Conservation (phyloP, 2,329 filamentous ascomycete genomes). For the Xenoacremonium recifei region DNA sequence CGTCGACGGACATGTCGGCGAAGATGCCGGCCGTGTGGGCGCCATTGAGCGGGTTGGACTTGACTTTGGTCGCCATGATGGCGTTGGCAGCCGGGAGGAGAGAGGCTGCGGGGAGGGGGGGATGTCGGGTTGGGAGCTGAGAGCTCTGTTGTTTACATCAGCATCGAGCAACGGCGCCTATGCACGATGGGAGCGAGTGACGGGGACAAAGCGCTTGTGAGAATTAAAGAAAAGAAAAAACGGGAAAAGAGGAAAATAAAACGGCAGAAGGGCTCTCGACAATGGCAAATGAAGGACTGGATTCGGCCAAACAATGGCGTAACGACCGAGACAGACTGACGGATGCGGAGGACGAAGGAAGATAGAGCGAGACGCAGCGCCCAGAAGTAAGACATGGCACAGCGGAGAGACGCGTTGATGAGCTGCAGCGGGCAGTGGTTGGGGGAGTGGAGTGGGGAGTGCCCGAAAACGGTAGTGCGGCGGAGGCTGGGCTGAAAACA, state of each 20-base stretch:
- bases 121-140: constrained; percentile 3
- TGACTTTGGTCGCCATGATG: constrained; percentile 53
- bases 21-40: constrained; percentile 90
- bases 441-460: constrained; percentile 18
- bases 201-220: constrained; percentile 12
- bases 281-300: constrained; percentile 3
- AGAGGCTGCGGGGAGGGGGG: constrained; percentile 8
- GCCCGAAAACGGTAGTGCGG: constrained; percentile 24
- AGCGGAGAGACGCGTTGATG: constrained; percentile 10
- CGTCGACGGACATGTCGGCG: constrained; percentile 90
- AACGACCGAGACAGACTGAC: constrained; percentile 3
- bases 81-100: constrained; percentile 11
- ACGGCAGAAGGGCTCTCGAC: constrained; percentile 1
- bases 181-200: neutral
- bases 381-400: constrained; percentile 13
- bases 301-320: constrained; percentile 7
- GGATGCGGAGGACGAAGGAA: neutral
- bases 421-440: constrained; percentile 21
- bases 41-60: constrained; percentile 55
- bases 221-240: constrained; percentile 7
- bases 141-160: constrained; percentile 25
- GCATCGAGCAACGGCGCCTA: constrained; percentile 3
- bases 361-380: neutral
- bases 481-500: constrained; percentile 31
- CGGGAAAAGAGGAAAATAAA: constrained; percentile 3